Evolutionary conservation across 2,329 filamentous ascomycete genomes (phyloP), one percentile per base, ranked within the genome.

Genomic region (Hansfordia pulvinata): DNA sequence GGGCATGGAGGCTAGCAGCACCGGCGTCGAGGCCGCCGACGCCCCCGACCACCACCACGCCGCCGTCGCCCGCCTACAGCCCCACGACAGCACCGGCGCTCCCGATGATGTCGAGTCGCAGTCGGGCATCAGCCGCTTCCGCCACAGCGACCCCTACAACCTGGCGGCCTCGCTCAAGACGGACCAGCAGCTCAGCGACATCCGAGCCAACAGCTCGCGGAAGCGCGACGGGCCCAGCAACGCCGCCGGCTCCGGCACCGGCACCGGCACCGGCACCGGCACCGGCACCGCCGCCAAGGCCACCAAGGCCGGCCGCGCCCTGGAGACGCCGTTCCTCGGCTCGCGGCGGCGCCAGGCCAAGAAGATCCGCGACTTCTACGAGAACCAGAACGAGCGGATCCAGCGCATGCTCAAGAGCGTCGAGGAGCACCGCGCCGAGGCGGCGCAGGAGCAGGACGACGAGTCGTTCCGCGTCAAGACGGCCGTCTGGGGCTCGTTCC

Each of bases 311-410:
- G 28, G 30, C 13, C 33, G 35, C 22, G 29, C 38, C 13, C 27
- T 44, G 8, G 29, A 24, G 7, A 26, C 31, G 3, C 30, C 13
- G 38, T 36, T 17, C 23, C 37, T 3, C 38, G 39, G 7, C 42
- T 45, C 14, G 48, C 42, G 28, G 31, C 39, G n/a, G n/a, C n/a
- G n/a, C 19, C 52, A 53, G 23, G 50, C 65, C 10, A 63, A 58
- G 37, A 75, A 69, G 43, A 50, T 96, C 10, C 68, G 80, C 43
- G 69, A 72, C 26, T 96, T 94, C 58, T 96, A 96, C 62, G 70
- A 83, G 48, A 65, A 66, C 17, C 88, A 98, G 49, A 98, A 98
- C 49, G 82, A 86, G 49, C 86, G 83, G 41, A 98, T 98, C 38
- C 74, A 93, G 57, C 73, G 83, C 8, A 69, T 94, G 55, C 64